phyloP scores from a whole-genome alignment of 2,329 filamentous ascomycete species.

The Tolypocladium cylindrosporum region DNA sequence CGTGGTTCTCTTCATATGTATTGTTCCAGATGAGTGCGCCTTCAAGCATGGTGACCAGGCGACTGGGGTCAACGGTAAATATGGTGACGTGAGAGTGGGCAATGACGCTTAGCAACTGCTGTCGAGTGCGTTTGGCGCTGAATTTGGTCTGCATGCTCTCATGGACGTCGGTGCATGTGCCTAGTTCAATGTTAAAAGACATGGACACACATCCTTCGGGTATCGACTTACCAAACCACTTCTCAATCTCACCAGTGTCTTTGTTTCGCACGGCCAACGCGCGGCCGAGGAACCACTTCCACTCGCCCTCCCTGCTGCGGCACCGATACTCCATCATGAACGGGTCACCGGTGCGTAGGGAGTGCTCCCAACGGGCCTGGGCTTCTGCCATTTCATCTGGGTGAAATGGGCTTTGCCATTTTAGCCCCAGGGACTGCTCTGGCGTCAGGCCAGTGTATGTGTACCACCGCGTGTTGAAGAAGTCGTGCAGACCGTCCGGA shows the following conservation, averaged over 20 bases:
- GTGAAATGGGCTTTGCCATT: conserved; percentile 58
- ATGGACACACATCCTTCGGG: neutral
- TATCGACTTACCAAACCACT: conserved; percentile 56
- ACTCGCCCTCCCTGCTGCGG: conserved; percentile 54
- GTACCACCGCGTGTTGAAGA: conserved; percentile 71
- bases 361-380: conserved; percentile 47
- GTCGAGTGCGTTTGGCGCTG: conserved; percentile 54
- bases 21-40: conserved; percentile 51
- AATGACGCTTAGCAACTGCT: conserved; percentile 63
- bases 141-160: conserved; percentile 61
- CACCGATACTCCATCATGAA: conserved; percentile 66
- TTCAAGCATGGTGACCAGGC: conserved; percentile 58
- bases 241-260: conserved; percentile 57
- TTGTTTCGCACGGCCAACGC: conserved; percentile 58
- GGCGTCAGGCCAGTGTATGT: conserved; percentile 61
- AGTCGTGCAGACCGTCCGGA: conserved; percentile 57
- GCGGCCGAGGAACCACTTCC: conserved; percentile 70
- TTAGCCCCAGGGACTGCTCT: conserved; percentile 51
- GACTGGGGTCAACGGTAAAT: conserved; percentile 57
- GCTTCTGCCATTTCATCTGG: conserved; percentile 56
- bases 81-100: conserved; percentile 66
- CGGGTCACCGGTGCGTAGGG: conserved; percentile 55
- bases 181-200: conserved; percentile 10
- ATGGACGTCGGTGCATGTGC: conserved; percentile 69
- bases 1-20: conserved; percentile 25